Evolutionary conservation across 768 basidiomycete species (phyloP), one percentile per base, ranked within the genome.

Genomic region (Boletus pseudopeckii): DNA sequence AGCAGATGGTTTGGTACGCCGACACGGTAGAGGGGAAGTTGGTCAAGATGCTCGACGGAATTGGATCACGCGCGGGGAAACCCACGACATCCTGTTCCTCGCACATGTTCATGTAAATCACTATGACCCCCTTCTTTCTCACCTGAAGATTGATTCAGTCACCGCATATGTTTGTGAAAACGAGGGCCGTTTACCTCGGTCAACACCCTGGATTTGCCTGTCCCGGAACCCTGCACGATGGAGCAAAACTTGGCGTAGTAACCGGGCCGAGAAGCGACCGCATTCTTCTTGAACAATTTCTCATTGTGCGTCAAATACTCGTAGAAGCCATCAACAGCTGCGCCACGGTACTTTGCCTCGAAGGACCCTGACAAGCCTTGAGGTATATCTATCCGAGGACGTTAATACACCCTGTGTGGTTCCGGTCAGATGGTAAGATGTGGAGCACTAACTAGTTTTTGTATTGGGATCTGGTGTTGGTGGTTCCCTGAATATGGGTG

Each of bases 191-290:
- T 18, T 49, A 56, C 47, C 38, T 56, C 53, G 0, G 26, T 28
- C 1, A 56, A 7, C 43, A 55, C 24, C 17, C 54, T 56, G 11
- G 56, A 49, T 22, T 55, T 50, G 0, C 56, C 53, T 0, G 56
- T 57, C 0, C 56, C 43, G 1, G 53, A 55, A 11, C 47, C 55
- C 20, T 56, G 53, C 2, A 56, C 32, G 7, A 56, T 48, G n/a
- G 55, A 48, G 14, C 47, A 56, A 2, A 56, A 48, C 20, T 37
- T 56, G 32, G 42, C 52, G 3, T 54, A 54, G 38, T 54, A 44
- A 8, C 28, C 28, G 28, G 28, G 28, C n/a, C 3, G 5, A 1
- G 26, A 24, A 4, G 1, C 5, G 2, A 17, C 1, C 3, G 4
- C 14, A 42, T 14, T n/a, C 5, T 30, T 11, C 26, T 17, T 22